These are phyloP conservation scores for Fusarium oxysporum DNA, from an alignment of 2,329 filamentous ascomycete genomes.

Conservation along the genomic window DNA sequence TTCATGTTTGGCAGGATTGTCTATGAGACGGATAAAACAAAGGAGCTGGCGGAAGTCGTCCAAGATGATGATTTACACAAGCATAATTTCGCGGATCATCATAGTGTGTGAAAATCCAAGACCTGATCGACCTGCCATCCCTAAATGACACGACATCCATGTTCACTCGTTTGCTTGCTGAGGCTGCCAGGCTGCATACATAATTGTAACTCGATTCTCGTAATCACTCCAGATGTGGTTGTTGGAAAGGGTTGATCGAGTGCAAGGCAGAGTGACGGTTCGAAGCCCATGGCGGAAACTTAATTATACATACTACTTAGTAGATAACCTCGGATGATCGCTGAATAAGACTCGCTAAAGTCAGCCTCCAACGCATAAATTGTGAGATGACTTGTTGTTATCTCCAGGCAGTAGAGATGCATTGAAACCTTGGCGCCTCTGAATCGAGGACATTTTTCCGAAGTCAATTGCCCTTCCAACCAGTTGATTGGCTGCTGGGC, in stretches of 20 bases:
- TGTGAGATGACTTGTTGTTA: slow-evolving; percentile 21
- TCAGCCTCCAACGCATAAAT: slow-evolving; percentile 21
- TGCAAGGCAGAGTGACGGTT: neutral
- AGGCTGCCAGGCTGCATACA: slow-evolving; percentile 8
- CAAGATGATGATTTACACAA: slow-evolving; percentile 31
- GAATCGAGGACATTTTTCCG: slow-evolving; percentile 31
- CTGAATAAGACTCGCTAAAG: slow-evolving; percentile 1
- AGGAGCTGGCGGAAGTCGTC: neutral
- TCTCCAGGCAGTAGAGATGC: neutral
- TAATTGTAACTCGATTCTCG: slow-evolving; percentile 19
- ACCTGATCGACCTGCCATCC: slow-evolving; percentile 30
- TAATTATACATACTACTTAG: slow-evolving; percentile 2
- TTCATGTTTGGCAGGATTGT: neutral
- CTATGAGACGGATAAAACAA: neutral
- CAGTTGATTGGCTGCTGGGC: slow-evolving; percentile 20
- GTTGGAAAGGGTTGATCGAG: neutral
- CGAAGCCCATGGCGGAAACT: slow-evolving; percentile 9
- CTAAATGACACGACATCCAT: slow-evolving; percentile 15
- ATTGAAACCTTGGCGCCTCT: slow-evolving; percentile 39
- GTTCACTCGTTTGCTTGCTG: slow-evolving; percentile 4
- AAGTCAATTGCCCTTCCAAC: slow-evolving; percentile 18
- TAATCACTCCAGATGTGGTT: neutral
- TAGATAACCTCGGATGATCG: neutral
- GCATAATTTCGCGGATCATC: slow-evolving; percentile 22
- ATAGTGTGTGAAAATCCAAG: slow-evolving; percentile 26